phyloP scores from a whole-genome alignment of 148 eudicot genomes.

The Chenopodium berlandieri region DNA sequence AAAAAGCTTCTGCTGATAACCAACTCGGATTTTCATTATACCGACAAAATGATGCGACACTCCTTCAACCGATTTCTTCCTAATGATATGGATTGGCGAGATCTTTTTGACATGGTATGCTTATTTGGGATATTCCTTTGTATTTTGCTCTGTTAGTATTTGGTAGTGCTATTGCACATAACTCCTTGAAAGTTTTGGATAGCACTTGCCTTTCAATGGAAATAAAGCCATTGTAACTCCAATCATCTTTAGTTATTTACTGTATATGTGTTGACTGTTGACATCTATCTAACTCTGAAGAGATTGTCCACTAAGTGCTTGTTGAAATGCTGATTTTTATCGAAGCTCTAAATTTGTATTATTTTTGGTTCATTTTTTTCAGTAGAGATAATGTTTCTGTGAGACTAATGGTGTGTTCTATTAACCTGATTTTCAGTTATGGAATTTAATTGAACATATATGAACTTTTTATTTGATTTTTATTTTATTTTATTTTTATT shows the following conservation, averaged over 20 bases:
- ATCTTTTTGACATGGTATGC: conserved; percentile 93
- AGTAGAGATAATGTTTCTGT: background rate
- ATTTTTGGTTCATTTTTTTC: no score
- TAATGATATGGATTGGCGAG: conserved; percentile 91
- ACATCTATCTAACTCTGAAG: background rate
- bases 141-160: background rate
- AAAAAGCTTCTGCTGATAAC: conserved; percentile 88
- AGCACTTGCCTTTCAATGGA: background rate
- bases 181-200: background rate
- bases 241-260: background rate
- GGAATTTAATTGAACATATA: no score
- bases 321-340: background rate
- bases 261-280: background rate
- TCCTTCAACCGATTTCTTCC: conserved; percentile 95
- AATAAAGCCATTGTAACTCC: background rate
- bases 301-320: background rate
- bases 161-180: background rate
- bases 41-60: conserved; percentile 95
- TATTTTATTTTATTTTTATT: no score
- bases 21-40: conserved; percentile 86
- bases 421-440: no score
- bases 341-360: background rate
- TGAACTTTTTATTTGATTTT: no score
- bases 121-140: background rate
- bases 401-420: background rate